Conservation (phyloP, 768 basidiomycete genomes). For the Rhodotorula paludigena region DNA sequence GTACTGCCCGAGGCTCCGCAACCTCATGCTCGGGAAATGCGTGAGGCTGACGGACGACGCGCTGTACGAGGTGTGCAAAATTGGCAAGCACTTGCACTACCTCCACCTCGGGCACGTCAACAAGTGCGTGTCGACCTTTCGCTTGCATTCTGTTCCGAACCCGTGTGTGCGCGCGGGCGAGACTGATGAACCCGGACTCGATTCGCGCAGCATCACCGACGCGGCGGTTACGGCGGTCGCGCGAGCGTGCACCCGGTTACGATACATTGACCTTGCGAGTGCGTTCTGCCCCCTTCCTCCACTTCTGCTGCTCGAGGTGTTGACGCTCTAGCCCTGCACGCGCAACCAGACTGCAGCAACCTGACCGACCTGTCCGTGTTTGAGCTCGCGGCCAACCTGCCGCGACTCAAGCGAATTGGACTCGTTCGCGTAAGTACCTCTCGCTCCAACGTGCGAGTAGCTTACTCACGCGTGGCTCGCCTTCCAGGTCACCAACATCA, state of each 20-base stretch:
- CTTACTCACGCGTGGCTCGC: background rate
- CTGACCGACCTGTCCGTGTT: slow-evolving; percentile 92
- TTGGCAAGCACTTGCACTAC: slow-evolving; percentile 90
- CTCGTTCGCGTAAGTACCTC: slow-evolving; percentile 64
- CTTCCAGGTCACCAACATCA: slow-evolving; percentile 65
- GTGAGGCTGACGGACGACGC: slow-evolving; percentile 68
- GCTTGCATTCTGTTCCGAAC: background rate
- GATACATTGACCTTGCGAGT: slow-evolving; percentile 98
- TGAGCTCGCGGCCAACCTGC: slow-evolving; percentile 71
- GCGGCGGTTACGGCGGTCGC: slow-evolving; percentile 76
- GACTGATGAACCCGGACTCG: too few relatives aligned
- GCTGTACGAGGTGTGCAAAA: slow-evolving; percentile 72
- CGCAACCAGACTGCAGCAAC: slow-evolving; percentile 63
- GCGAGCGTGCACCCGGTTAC: slow-evolving; percentile 75
- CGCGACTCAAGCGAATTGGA: slow-evolving; percentile 87
- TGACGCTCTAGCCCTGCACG: background rate
- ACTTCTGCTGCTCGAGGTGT: background rate
- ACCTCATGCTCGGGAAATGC: slow-evolving; percentile 82
- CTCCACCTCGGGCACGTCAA: slow-evolving; percentile 86
- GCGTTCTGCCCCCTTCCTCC: slow-evolving; percentile 46
- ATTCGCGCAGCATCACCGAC: slow-evolving; percentile 73
- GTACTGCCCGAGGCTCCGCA: slow-evolving; percentile 76
- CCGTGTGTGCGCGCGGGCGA: too few relatives aligned
- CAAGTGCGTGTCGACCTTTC: slow-evolving; percentile 45
- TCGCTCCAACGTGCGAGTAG: background rate